Conservation (phyloP, 306 rosid species). For the Trifolium fragiferum region DNA sequence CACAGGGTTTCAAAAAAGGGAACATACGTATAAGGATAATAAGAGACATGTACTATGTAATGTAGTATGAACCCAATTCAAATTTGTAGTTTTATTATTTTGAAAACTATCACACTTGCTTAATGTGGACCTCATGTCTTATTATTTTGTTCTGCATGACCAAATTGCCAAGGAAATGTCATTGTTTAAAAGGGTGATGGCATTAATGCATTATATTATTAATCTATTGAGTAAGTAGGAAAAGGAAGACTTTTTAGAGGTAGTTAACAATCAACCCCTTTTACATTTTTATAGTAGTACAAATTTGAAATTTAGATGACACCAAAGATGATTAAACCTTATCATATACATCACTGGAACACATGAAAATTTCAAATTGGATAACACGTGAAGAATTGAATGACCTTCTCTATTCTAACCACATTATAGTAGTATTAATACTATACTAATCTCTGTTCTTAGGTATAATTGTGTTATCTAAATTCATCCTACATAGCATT, state of each 20-base stretch:
- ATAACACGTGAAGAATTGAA: neutral
- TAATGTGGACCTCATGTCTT: conserved; percentile 1
- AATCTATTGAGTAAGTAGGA: neutral
- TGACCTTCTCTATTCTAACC: neutral
- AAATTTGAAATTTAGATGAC: neutral
- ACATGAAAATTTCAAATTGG: conserved; percentile 10
- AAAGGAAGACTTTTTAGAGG: neutral
- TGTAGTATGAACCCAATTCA: conserved; percentile 1
- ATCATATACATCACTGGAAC: neutral
- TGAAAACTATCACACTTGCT: neutral
- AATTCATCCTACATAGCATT: conserved; percentile 20
- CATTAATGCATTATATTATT: too few species aligned
- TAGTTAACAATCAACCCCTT: neutral
- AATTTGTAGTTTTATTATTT: neutral
- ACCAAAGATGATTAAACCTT: neutral
- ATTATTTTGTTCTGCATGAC: conserved; percentile 3
- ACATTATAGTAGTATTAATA: neutral
- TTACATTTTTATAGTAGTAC: neutral
- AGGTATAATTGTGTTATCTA: neutral
- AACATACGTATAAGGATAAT: neutral
- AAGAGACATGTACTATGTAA: neutral
- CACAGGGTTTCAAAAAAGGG: neutral
- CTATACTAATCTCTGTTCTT: neutral
- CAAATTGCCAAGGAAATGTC: neutral
- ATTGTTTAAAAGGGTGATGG: neutral